These are phyloP conservation scores for Leishmania amazonensis DNA, from an alignment of 208 protist species.

Conservation along the genomic window DNA sequence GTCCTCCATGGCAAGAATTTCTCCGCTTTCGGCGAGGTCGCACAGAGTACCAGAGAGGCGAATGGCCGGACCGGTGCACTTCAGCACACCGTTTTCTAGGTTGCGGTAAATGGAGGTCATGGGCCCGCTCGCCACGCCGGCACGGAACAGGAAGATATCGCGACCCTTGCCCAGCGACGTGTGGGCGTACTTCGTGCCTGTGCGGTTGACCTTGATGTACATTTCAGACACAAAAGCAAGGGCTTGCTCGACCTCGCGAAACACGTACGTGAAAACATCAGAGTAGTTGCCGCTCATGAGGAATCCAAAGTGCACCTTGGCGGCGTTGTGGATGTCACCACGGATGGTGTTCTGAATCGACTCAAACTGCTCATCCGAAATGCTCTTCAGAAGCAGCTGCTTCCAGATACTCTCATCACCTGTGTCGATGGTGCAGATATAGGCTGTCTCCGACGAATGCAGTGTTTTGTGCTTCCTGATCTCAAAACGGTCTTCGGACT, in stretches of 20 bases:
- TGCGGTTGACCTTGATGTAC: constrained; percentile 73
- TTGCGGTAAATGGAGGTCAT: constrained; percentile 73
- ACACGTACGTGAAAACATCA: constrained; percentile 86
- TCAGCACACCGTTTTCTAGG: constrained; percentile 54
- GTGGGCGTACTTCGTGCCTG: constrained; percentile 64
- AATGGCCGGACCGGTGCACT: constrained; percentile 72
- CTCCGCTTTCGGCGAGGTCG: constrained; percentile 62
- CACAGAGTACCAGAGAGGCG: constrained; percentile 73
- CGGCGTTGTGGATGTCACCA: constrained; percentile 47
- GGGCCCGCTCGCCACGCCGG: constrained; percentile 56
- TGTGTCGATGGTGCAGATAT: constrained; percentile 80
- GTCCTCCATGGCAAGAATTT: constrained; percentile 78
- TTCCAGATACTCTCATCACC: constrained; percentile 69
- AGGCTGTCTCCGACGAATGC: constrained; percentile 61
- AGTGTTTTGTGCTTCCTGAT: constrained; percentile 51
- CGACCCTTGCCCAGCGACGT: constrained; percentile 30
- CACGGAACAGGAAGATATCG: constrained; percentile 70
- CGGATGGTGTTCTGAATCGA: constrained; percentile 51
- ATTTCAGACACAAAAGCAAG: constrained; percentile 76
- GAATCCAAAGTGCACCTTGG: constrained; percentile 72
- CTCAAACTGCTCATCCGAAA: constrained; percentile 53
- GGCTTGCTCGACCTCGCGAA: constrained; percentile 75
- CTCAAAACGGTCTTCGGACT: constrained; percentile 72
- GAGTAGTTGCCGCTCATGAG: constrained; percentile 82
- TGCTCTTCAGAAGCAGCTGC: constrained; percentile 33